Base-by-base conservation (phyloP, 805 yeast genomes). In the Teunomyces stri region DNA sequence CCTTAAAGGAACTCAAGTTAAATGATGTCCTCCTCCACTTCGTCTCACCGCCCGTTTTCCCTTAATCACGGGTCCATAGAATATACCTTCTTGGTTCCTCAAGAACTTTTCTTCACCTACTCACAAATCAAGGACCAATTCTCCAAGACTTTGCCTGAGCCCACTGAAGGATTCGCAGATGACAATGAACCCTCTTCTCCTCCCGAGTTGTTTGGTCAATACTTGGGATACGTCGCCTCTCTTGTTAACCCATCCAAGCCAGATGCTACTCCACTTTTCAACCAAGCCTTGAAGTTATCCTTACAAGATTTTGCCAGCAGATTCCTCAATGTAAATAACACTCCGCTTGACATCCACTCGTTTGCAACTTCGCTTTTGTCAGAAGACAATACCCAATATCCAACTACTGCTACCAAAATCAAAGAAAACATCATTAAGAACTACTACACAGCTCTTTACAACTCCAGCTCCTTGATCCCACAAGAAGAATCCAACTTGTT, bases 101-200 rank as follows among this genome's bases (percentile, higher is more conserved):
- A 94, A 34, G 80, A 82, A 47, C 76, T 84, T 46, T 86, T 87
- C 62, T 81, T 89, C 59, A 80, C 84, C 59, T 88, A 88, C 63
- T 85, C 92, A 50, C 96, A 91, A 70, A 78, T 94, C 58, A 87
- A 88, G 60, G 91, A 89, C 55, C 95, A 85, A 68, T 94, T 92
- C 66, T 74, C 72, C 61, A 87, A 87, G 63, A 71, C 83, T 16
- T 80, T 94, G 55, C 92, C 95, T 6, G 81, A 78, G 42, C 82
- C 82, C 36, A 86, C 97, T 38, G 97, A 89, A 62, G 94, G 86
- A 12, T 84, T 79, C 56, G 92, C 91, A 42, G 85, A 80, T 49
- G 96, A 88, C 57, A 86, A 86, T 53, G 97, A 91, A 71, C 97
- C 97, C 31, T 70, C 89, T 29, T 83, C 92, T 39, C 83, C 91